phyloP scores from a whole-genome alignment of 2,329 filamentous ascomycete genomes.

The Claviceps sp. region DNA sequence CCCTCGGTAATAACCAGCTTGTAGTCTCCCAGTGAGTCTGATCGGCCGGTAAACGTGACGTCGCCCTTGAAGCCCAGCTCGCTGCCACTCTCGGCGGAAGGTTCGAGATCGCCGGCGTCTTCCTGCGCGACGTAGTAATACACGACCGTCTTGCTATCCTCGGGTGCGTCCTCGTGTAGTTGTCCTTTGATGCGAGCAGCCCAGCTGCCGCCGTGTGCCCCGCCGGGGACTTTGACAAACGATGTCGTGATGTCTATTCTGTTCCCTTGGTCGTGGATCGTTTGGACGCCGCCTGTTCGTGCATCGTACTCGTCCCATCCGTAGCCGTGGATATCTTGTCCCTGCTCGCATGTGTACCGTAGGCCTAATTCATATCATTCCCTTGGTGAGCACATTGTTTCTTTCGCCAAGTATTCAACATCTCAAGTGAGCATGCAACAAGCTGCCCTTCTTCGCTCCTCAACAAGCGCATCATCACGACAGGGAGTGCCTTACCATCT shows the following conservation, averaged over 20 bases:
- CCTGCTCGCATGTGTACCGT: slow-evolving; percentile 90
- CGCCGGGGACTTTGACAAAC: slow-evolving; percentile 86
- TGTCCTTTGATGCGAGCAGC: slow-evolving; percentile 75
- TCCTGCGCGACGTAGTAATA: slow-evolving; percentile 77
- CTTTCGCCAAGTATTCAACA: background rate
- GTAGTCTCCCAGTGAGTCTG: slow-evolving; percentile 63
- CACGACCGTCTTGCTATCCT: slow-evolving; percentile 59
- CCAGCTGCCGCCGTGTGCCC: slow-evolving; percentile 80
- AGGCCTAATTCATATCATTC: slow-evolving; percentile 43
- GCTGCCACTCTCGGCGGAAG: slow-evolving; percentile 35
- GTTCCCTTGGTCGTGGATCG: slow-evolving; percentile 82
- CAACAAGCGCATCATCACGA: background rate
- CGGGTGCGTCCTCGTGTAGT: slow-evolving; percentile 54
- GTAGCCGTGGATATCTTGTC: slow-evolving; percentile 87
- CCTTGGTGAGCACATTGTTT: background rate
- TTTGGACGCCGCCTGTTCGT: slow-evolving; percentile 72
- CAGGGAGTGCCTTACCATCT: slow-evolving; percentile 38
- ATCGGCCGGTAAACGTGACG: slow-evolving; percentile 58
- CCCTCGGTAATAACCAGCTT: slow-evolving; percentile 65
- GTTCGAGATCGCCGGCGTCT: slow-evolving; percentile 51
- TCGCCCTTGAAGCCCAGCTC: slow-evolving; percentile 40
- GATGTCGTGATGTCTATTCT: slow-evolving; percentile 81
- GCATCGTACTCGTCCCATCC: slow-evolving; percentile 98
- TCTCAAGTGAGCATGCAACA: background rate
- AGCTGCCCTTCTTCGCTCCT: too few species aligned